Evolutionary conservation across 495 filamentous ascomycete genomes (phyloP).

Genomic region (Penicillium coprophilum): DNA sequence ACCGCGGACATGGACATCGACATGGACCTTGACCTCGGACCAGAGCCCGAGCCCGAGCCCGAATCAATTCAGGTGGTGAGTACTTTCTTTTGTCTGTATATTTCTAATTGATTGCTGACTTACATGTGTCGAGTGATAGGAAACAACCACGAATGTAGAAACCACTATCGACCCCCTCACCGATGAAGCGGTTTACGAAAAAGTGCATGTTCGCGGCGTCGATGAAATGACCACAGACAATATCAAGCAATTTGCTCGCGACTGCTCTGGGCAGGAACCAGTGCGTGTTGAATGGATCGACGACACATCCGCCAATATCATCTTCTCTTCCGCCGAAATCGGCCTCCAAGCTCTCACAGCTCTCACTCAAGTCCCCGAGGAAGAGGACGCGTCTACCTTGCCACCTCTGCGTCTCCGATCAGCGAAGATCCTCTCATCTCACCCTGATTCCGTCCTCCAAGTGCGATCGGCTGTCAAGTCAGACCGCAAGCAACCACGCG

Average conservation of each 20-base stretch:
- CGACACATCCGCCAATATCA: slow-evolving; percentile 82
- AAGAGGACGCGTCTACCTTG: slow-evolving; percentile 39
- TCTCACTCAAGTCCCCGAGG: slow-evolving; percentile 49
- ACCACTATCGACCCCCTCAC: slow-evolving; percentile 27
- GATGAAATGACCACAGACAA: slow-evolving; percentile 77
- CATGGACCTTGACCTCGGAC: slow-evolving; percentile 68
- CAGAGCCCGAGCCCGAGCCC: slow-evolving; percentile 42
- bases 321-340: slow-evolving; percentile 69
- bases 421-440: slow-evolving; percentile 62
- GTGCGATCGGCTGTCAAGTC: slow-evolving; percentile 70
- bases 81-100: neutral
- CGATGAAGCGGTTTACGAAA: slow-evolving; percentile 48
- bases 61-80: slow-evolving; percentile 40
- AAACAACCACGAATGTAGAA: slow-evolving; percentile 24
- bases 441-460: slow-evolving; percentile 67
- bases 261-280: slow-evolving; percentile 60
- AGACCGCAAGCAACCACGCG: slow-evolving; percentile 76
- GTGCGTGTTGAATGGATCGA: slow-evolving; percentile 88
- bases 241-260: slow-evolving; percentile 65
- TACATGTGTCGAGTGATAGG: slow-evolving; percentile 17
- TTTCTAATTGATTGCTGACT: neutral
- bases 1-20: slow-evolving; percentile 68
- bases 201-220: slow-evolving; percentile 80
- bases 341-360: slow-evolving; percentile 70
- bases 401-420: slow-evolving; percentile 52